Conservation (phyloP, 768 basidiomycete species). For the Russula vinacea region DNA sequence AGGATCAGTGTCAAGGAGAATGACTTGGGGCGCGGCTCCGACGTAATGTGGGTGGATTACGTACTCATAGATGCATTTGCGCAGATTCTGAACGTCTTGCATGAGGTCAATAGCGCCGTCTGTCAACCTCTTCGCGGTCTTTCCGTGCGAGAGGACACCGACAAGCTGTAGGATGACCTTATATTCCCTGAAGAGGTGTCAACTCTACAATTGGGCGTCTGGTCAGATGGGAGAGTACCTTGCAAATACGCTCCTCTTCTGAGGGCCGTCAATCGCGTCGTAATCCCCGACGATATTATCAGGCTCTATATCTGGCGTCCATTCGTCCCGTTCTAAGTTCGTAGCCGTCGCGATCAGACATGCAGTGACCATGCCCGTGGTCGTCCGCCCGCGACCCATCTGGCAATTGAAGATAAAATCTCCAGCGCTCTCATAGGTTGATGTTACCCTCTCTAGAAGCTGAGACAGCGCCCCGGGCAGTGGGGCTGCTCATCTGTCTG, state of each 20-base stretch:
- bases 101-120: conserved; percentile 88
- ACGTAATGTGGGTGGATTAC: conserved; percentile 33
- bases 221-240: conserved; percentile 45
- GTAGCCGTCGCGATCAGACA: conserved; percentile 77
- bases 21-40: neutral
- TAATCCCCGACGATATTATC: conserved; percentile 46
- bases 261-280: conserved; percentile 75
- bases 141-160: conserved; percentile 86
- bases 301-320: conserved; percentile 38
- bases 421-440: conserved; percentile 53
- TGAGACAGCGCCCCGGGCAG: conserved; percentile 82
- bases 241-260: conserved; percentile 88
- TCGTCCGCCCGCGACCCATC: conserved; percentile 89
- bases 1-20: neutral
- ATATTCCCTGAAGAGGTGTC: conserved; percentile 71
- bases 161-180: conserved; percentile 95
- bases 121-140: conserved; percentile 84
- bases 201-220: neutral
- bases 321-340: conserved; percentile 52
- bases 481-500: conserved; percentile 97
- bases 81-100: conserved; percentile 95
- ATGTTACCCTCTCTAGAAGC: conserved; percentile 69
- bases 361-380: conserved; percentile 93
- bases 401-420: conserved; percentile 97
- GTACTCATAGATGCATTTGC: conserved; percentile 93